These are phyloP conservation scores for Catharanthus roseus DNA, from an alignment of 257 asterid genomes.

Conservation along the genomic window DNA sequence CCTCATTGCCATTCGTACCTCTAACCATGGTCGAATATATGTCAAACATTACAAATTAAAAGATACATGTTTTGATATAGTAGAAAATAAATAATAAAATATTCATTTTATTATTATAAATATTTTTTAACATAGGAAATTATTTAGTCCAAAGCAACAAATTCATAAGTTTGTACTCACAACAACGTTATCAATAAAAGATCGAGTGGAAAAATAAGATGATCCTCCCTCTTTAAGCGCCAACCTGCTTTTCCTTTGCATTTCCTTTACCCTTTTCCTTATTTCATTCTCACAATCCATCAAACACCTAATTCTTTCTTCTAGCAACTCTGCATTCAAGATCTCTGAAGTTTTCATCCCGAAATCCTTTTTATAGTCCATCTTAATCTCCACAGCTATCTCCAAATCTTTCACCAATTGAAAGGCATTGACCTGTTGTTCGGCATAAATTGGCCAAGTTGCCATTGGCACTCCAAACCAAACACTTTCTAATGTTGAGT, in stretches of 20 bases:
- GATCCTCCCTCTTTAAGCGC: conserved; percentile 3
- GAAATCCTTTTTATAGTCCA: not conserved
- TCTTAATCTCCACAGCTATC: conserved; percentile 21
- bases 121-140: too few relatives aligned
- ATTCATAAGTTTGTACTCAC: too few relatives aligned
- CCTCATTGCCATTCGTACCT: too few relatives aligned
- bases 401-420: conserved; percentile 23
- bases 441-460: conserved; percentile 31
- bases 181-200: too few relatives aligned
- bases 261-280: not conserved
- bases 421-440: conserved; percentile 40
- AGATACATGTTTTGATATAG: too few relatives aligned
- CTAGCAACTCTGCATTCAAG: not conserved
- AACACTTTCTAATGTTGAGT: conserved; percentile 32
- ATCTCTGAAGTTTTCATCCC: not conserved
- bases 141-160: too few relatives aligned
- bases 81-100: too few relatives aligned
- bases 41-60: too few relatives aligned
- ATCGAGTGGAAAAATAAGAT: not conserved
- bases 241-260: not conserved
- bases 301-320: not conserved
- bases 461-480: conserved; percentile 43
- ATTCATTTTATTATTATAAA: too few relatives aligned
- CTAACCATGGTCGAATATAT: too few relatives aligned
- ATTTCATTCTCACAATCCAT: not conserved